Conservation (phyloP, 306 rosid species). For the Purshia tridentata region DNA sequence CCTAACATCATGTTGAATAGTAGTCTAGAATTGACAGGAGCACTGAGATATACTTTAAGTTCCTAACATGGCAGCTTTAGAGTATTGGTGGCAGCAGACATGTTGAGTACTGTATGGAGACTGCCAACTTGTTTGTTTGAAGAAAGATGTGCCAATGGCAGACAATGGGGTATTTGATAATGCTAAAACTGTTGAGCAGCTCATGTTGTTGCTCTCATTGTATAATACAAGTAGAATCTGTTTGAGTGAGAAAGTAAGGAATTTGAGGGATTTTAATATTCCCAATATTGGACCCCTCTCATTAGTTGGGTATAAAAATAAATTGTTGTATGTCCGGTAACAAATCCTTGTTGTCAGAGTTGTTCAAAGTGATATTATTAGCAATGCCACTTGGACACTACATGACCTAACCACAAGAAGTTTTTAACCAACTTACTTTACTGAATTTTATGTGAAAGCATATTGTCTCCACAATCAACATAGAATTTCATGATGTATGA, state of each 20-base stretch:
- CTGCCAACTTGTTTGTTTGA: constrained; percentile 67
- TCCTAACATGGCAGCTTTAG: constrained; percentile 47
- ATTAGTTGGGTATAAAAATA: constrained; percentile 29
- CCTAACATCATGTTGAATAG: constrained; percentile 37
- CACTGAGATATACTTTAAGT: constrained; percentile 23
- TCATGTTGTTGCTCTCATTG: constrained; percentile 46
- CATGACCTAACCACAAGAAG: constrained; percentile 6
- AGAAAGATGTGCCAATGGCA: constrained; percentile 68
- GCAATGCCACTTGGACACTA: constrained; percentile 11
- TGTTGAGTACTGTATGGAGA: constrained; percentile 65
- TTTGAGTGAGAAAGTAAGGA: constrained; percentile 32
- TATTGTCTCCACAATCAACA: not conserved
- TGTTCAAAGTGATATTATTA: constrained; percentile 28
- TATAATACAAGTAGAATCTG: constrained; percentile 37
- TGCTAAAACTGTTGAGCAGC: constrained; percentile 40
- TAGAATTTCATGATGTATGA: not conserved
- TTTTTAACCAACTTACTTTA: constrained; percentile 5
- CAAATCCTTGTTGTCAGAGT: constrained; percentile 43
- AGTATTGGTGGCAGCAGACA: constrained; percentile 54
- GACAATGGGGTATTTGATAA: constrained; percentile 63
- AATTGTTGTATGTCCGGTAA: constrained; percentile 22
- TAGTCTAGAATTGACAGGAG: not conserved
- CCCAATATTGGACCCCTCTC: constrained; percentile 26
- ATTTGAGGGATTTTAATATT: constrained; percentile 26
- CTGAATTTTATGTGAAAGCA: not conserved